Conservation (phyloP, 352 stramenopile genomes). For the Pythium biforme region DNA sequence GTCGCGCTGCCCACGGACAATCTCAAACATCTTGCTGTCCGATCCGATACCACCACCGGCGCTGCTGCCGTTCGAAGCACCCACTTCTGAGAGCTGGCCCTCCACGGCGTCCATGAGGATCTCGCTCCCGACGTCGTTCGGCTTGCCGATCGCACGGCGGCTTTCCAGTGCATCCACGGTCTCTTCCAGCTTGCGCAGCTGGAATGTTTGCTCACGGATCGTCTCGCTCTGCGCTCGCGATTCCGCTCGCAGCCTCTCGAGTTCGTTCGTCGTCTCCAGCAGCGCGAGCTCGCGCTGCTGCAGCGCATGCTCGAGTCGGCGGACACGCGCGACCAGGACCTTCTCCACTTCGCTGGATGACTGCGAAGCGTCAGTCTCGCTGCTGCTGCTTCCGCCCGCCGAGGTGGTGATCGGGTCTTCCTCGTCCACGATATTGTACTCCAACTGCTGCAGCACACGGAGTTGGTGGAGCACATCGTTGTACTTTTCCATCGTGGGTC, state of each 20-base stretch:
- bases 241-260: conserved; percentile 35
- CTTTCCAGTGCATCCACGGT: conserved; percentile 61
- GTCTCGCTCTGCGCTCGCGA: conserved; percentile 35
- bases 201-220: conserved; percentile 48
- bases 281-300: conserved; percentile 62
- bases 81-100: conserved; percentile 42
- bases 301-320: conserved; percentile 64
- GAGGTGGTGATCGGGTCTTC: conserved; percentile 29
- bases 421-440: conserved; percentile 84
- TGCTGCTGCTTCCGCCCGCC: conserved; percentile 28
- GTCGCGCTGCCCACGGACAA: conserved; percentile 78
- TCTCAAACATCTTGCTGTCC: conserved; percentile 84
- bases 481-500: conserved; percentile 84
- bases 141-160: conserved; percentile 17
- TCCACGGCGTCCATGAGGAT: conserved; percentile 76
- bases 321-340: conserved; percentile 60
- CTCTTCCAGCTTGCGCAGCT: conserved; percentile 66
- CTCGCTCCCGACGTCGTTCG: conserved; percentile 49
- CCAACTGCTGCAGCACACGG: conserved; percentile 91
- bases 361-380: conserved; percentile 18
- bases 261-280: conserved; percentile 31
- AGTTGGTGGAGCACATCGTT: conserved; percentile 90
- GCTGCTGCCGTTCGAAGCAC: conserved; percentile 8
- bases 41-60: conserved; percentile 23
- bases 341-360: conserved; percentile 50